Conservation (phyloP, 2,329 filamentous ascomycete genomes). For the Hirsutella minnesotensis region DNA sequence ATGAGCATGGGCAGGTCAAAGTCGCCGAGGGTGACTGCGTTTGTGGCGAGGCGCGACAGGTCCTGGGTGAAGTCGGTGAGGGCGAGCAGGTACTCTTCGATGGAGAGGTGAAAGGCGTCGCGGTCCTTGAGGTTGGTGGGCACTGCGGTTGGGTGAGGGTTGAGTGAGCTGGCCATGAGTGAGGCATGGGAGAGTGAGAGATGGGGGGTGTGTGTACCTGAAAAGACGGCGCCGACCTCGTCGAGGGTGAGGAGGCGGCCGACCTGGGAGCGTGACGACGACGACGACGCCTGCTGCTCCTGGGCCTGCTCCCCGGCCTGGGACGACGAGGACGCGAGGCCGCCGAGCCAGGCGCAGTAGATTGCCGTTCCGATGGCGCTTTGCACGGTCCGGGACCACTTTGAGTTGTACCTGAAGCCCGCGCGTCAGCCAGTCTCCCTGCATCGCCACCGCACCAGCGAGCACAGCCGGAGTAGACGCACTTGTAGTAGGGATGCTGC, state of each 20-base stretch:
- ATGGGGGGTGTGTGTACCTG: conserved; percentile 29
- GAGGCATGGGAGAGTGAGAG: too few species aligned
- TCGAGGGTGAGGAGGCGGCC: conserved; percentile 75
- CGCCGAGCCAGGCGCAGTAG: conserved; percentile 66
- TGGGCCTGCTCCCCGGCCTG: too few species aligned
- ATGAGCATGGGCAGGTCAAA: conserved; percentile 78
- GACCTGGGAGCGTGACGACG: conserved; percentile 20
- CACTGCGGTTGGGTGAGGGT: too few species aligned
- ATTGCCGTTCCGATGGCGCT: conserved; percentile 54
- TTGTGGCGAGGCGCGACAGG: conserved; percentile 80
- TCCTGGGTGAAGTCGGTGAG: conserved; percentile 84
- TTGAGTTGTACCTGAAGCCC: conserved; percentile 54
- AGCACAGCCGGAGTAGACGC: conserved; percentile 12
- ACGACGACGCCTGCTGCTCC: conserved; percentile 17
- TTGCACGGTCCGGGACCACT: conserved; percentile 79
- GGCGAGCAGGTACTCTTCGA: conserved; percentile 91
- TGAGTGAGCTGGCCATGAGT: too few species aligned
- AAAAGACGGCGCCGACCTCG: conserved; percentile 67
- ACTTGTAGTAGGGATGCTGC: conserved; percentile 94
- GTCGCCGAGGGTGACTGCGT: conserved; percentile 81
- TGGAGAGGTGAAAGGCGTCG: conserved; percentile 88
- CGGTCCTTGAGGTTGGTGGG: conserved; percentile 83
- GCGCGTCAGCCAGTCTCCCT: not conserved
- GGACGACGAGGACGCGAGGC: conserved; percentile 32
- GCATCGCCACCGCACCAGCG: too few species aligned